phyloP scores from a whole-genome alignment of 2,329 filamentous ascomycete species.

The Tolypocladium sp. region DNA sequence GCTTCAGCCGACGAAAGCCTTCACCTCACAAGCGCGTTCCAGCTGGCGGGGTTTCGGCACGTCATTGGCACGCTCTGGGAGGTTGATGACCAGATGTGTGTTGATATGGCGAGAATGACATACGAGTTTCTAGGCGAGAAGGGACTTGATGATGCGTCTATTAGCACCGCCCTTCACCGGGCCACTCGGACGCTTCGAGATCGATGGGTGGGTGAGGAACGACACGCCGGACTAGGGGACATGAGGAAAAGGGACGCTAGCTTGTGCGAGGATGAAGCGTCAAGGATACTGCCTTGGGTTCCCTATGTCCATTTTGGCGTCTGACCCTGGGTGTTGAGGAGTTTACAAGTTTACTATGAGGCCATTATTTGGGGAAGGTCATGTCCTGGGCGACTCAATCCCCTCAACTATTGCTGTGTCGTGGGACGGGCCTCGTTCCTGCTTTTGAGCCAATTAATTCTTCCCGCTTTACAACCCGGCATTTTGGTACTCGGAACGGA shows the following conservation, averaged over 20 bases:
- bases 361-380: too few species aligned
- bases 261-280: not conserved
- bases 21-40: constrained; percentile 16
- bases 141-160: constrained; percentile 2
- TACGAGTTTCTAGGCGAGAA: constrained; percentile 11
- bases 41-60: constrained; percentile 28
- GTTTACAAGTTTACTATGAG: too few species aligned
- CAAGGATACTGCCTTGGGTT: too few species aligned
- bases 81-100: constrained; percentile 20
- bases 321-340: too few species aligned
- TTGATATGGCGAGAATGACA: constrained; percentile 16
- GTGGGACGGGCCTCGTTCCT: too few species aligned
- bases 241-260: not conserved
- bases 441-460: too few species aligned
- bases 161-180: constrained; percentile 4
- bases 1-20: not conserved
- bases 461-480: too few species aligned
- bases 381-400: too few species aligned
- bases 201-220: not conserved
- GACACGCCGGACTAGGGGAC: not conserved
- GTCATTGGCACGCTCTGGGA: constrained; percentile 32
- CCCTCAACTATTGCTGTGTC: too few species aligned
- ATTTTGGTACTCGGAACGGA: too few species aligned
- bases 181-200: not conserved
- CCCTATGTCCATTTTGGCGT: too few species aligned